Base-by-base conservation (phyloP, 257 asterid species). In the Solanum ossicruentum region DNA sequence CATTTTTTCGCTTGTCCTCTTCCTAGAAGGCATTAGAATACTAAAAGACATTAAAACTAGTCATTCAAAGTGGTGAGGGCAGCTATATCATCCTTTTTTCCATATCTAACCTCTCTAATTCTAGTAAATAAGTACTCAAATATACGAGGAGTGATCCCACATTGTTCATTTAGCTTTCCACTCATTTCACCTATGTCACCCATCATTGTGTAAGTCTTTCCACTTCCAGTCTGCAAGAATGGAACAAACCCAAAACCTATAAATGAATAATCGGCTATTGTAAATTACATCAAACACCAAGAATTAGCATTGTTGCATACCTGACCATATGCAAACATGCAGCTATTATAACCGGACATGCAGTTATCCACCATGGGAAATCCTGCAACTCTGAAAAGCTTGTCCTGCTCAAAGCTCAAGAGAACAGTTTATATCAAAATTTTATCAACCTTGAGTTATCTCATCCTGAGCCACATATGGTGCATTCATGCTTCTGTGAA, bases 311-410 rank as follows among this genome's bases (percentile, higher is more conserved):
- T 13, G 83, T 69, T 13, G 32, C 83, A 18, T 84, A 93, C 98
- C 93, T 93, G 98, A 65, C 98, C 98, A 87, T 93, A 95, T 70
- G 98, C 98, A 90, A 95, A 93, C 92, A 95, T 93, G 94, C 97
- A 95, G 90, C 98, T 95, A 85, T 95, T 95, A 63, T 93, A 95
- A 21, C 98, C 98, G 69, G 96, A 92, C 97, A 95, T 93, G 89
- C 98, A 95, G 85, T 95, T 95, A 45, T 95, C 98, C 86, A 95
- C 98, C 94, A 95, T 93, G 71, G 98, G 98, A 82, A 92, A 87
- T 85, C 98, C 98, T 28, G 95, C 98, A 89, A 89, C 95, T 81
- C 85, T 83, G 87, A 93, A 95, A 87, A 93, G 98, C 56, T 90
- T 90, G 85, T 92, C 98, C 98, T 95, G 85, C 84, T 84, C 63